phyloP scores from a whole-genome alignment of 768 basidiomycete genomes.

The Ramaria rubella region DNA sequence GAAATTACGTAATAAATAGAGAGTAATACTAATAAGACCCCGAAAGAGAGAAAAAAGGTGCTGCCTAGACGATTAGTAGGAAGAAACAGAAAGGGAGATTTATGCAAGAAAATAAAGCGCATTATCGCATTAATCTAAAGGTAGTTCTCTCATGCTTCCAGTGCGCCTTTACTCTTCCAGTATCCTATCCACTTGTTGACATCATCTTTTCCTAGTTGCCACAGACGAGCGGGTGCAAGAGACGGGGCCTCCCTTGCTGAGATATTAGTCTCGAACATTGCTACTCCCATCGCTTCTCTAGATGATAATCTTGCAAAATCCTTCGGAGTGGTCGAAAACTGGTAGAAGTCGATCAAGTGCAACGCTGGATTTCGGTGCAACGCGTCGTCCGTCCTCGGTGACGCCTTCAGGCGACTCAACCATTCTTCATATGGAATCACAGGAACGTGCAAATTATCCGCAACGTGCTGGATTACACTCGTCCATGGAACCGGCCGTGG shows the following conservation, averaged over 20 bases:
- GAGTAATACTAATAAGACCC: no score
- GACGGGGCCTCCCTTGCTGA: constrained; percentile 12
- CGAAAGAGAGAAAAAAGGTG: no score
- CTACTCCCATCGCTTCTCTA: constrained; percentile 6
- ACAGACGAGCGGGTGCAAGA: not conserved
- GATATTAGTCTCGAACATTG: constrained; percentile 5
- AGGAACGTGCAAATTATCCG: constrained; percentile 15
- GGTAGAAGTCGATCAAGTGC: constrained; percentile 22
- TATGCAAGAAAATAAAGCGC: no score
- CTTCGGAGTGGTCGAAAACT: constrained; percentile 18
- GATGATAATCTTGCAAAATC: not conserved
- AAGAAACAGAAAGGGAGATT: no score
- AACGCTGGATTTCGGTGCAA: constrained; percentile 31
- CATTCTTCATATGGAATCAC: constrained; percentile 28
- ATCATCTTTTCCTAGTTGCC: constrained; percentile 1
- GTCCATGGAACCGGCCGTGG: no score
- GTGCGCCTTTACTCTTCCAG: constrained; percentile 6
- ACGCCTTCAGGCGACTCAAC: no score
- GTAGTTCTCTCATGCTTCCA: constrained; percentile 4
- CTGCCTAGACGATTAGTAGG: no score
- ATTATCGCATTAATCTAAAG: no score
- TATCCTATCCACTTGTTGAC: constrained; percentile 3
- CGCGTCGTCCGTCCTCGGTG: no score
- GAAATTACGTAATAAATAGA: no score
- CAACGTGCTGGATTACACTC: constrained; percentile 23